Conservation (phyloP, 371 early-diverging fungal genomes). For the Mucor sp. region DNA sequence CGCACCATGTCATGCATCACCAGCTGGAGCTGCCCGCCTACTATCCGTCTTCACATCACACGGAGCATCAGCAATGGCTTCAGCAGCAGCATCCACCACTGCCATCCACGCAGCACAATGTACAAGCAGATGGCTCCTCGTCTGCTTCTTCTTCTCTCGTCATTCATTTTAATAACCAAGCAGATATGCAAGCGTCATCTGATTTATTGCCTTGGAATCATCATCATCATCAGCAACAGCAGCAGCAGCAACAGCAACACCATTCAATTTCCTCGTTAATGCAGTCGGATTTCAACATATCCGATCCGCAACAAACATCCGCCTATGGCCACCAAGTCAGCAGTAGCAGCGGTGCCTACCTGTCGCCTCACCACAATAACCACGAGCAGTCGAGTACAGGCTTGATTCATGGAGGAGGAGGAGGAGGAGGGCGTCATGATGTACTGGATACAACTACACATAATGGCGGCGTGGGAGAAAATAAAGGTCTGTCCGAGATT, state of each 20-base stretch:
- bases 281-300: neutral
- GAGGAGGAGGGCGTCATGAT: neutral
- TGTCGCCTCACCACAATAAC: neutral
- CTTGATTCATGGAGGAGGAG: neutral
- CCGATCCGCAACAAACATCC: neutral
- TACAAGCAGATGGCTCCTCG: neutral
- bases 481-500: constrained; percentile 6
- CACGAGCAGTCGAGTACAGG: neutral
- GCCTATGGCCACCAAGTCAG: neutral
- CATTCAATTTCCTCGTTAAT: neutral
- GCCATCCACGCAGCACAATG: neutral
- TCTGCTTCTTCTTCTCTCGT: neutral
- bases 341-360: neutral
- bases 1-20: neutral
- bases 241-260: neutral
- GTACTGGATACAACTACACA: neutral
- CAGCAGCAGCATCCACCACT: neutral
- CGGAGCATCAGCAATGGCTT: neutral
- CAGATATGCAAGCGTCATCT: neutral
- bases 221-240: too few species aligned
- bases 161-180: neutral
- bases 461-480: constrained; percentile 22
- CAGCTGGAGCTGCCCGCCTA: neutral
- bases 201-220: neutral
- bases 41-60: neutral